Evolutionary conservation across 129 eudicot genomes (phyloP).

Genomic region (Helichrysum umbraculigerum): DNA sequence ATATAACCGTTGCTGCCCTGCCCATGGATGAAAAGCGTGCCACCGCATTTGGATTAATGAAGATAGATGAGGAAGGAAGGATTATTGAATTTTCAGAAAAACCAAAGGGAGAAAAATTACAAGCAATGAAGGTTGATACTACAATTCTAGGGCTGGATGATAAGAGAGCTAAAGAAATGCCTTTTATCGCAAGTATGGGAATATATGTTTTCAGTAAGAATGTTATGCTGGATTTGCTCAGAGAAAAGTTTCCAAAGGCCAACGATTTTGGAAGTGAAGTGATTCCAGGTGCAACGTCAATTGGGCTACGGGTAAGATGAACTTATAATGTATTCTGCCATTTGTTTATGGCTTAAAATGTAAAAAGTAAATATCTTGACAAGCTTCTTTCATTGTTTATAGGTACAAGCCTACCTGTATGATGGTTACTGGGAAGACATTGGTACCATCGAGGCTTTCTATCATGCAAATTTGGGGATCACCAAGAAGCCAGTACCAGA

Average conservation of each 20-base stretch:
- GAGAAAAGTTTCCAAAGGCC: slow-evolving; percentile 44
- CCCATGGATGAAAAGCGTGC: slow-evolving; percentile 51
- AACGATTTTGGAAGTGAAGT: slow-evolving; percentile 45
- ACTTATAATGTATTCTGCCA: neutral
- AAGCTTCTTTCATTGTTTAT: neutral
- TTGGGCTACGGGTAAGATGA: slow-evolving; percentile 26
- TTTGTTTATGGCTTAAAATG: neutral
- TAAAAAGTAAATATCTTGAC: too few species aligned
- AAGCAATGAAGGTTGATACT: slow-evolving; percentile 54
- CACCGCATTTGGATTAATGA: slow-evolving; percentile 44
- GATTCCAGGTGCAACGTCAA: slow-evolving; percentile 42
- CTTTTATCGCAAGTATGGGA: slow-evolving; percentile 63
- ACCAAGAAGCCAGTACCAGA: slow-evolving; percentile 78
- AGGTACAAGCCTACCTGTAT: slow-evolving; percentile 67
- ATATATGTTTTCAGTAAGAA: slow-evolving; percentile 57
- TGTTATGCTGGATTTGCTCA: slow-evolving; percentile 47
- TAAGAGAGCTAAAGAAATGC: slow-evolving; percentile 61
- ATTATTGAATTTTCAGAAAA: slow-evolving; percentile 44
- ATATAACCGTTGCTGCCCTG: slow-evolving; percentile 43
- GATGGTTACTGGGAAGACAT: slow-evolving; percentile 90
- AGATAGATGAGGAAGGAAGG: slow-evolving; percentile 41
- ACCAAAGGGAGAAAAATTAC: slow-evolving; percentile 39
- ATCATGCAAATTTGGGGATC: slow-evolving; percentile 70
- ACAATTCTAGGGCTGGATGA: slow-evolving; percentile 57
- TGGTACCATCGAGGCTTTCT: slow-evolving; percentile 80